Evolutionary conservation across 2,329 filamentous ascomycete genomes (phyloP).

Genomic region (Ceratocystis albifundus): DNA sequence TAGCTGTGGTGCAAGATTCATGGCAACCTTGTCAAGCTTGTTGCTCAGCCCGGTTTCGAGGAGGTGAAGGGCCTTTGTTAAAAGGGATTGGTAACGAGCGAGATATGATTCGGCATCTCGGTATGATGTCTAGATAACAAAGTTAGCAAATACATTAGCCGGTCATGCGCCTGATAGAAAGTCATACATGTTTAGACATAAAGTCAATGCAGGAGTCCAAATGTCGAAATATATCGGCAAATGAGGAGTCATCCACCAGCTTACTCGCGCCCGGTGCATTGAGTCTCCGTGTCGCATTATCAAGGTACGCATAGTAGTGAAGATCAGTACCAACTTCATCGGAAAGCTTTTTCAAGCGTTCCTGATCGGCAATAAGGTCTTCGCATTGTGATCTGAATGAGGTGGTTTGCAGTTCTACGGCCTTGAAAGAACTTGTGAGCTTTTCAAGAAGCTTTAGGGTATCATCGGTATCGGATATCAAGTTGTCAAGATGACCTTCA

Average conservation of each 20-base stretch:
- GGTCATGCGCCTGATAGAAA: neutral
- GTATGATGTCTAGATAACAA: conserved; percentile 52
- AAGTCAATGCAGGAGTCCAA: conserved; percentile 86
- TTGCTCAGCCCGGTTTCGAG: conserved; percentile 47
- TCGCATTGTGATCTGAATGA: conserved; percentile 89
- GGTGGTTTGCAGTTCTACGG: conserved; percentile 83
- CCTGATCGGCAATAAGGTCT: conserved; percentile 71
- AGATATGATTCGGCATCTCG: conserved; percentile 80
- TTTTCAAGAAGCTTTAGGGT: conserved; percentile 65
- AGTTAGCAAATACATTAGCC: conserved; percentile 23
- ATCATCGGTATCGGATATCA: conserved; percentile 65
- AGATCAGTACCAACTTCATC: conserved; percentile 78
- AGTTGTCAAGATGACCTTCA: conserved; percentile 65
- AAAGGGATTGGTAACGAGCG: conserved; percentile 71
- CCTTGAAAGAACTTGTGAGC: conserved; percentile 73
- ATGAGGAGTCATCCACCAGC: conserved; percentile 71
- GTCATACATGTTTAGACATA: conserved; percentile 70
- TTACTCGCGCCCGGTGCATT: conserved; percentile 85
- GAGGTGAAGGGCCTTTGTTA: conserved; percentile 54
- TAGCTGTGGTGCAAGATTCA: conserved; percentile 45
- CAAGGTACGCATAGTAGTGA: conserved; percentile 89
- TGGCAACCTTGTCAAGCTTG: conserved; percentile 42
- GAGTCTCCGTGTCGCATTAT: conserved; percentile 76
- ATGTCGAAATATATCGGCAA: conserved; percentile 76
- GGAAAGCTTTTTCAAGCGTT: conserved; percentile 63